Percentiles rank a stretch among this genome's conserved stretches.
Evolutionary conservation across 495 filamentous ascomycete species (phyloP).

Genomic region (Beverwykella pulmonaria): DNA sequence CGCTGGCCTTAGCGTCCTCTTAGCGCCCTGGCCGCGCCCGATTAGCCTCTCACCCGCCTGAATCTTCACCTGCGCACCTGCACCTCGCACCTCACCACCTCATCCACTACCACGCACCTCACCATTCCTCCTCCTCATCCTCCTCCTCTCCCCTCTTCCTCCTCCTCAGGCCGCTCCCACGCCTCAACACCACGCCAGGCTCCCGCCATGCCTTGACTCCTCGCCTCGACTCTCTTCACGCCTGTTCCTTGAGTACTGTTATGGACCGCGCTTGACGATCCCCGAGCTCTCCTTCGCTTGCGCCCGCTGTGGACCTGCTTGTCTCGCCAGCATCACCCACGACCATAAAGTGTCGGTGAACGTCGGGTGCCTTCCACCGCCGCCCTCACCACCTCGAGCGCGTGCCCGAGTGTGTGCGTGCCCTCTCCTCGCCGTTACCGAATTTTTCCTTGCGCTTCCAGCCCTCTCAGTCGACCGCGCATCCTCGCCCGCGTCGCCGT

Average conservation of each 20-base stretch:
- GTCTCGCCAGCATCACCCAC: not conserved
- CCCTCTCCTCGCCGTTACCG: not conserved
- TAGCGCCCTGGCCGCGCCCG: too few species aligned
- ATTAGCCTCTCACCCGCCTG: too few species aligned
- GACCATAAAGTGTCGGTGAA: not conserved
- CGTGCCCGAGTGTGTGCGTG: not conserved
- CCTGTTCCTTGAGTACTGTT: not conserved
- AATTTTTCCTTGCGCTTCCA: not conserved
- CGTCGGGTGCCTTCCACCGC: not conserved
- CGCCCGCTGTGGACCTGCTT: slow-evolving; percentile 7
- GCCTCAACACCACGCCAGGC: not conserved
- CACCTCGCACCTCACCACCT: not conserved
- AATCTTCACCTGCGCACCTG: not conserved
- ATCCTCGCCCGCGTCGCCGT: not conserved
- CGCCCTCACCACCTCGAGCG: not conserved
- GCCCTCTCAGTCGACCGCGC: not conserved
- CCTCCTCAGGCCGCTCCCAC: not conserved
- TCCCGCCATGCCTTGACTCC: not conserved
- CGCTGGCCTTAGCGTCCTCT: too few species aligned
- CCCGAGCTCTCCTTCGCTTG: slow-evolving; percentile 10
- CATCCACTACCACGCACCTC: not conserved
- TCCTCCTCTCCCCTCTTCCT: not conserved
- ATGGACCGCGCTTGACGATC: slow-evolving; percentile 4
- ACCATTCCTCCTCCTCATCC: not conserved
- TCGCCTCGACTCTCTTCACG: not conserved